Evolutionary conservation across 805 yeast genomes (phyloP), one percentile per base, ranked within the genome.

Genomic region (Lipomyces mesembrius): DNA sequence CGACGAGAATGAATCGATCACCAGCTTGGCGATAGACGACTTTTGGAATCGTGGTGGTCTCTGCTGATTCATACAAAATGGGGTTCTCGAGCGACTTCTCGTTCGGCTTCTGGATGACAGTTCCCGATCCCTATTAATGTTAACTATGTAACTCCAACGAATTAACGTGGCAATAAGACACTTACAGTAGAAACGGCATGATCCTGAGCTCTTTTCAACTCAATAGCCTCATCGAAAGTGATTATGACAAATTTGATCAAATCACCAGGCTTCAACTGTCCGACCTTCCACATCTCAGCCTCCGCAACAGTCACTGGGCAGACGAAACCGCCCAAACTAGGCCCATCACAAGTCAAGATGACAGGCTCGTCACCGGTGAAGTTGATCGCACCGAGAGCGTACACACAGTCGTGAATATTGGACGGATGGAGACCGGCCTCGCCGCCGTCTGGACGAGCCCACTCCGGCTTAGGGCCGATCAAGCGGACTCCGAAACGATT

Each of bases 331-430:
- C 99, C 98, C 65, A 94, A 85, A 11, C 97, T 90, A 54, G 99
- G 98, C 70, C 98, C 98, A 80, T 94, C 99, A 76, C 98, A 91
- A 2, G 98, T 92, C 78, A 94, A 83, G 71, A 94, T 92, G 43
- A 94, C 99, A 0, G 98, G 98, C 79, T 94, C 98, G 79, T 95
- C 98, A 79, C 99, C 99, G 46, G 98, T 95, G 78, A 95, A 95
- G 79, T 95, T 95, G 78, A 94, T 89, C 35, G 99, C 98, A 74
- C 99, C 98, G 62, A 92, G 81, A 0, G 98, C 92, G 78, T 94
- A 94, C 62, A 94, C 98, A 76, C 94, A 95, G 81, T 94, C 99
- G 77, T 94, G 98, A 55, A 97, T 93, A 79, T 94, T 94, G n/a
- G 98, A 92, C 60, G 99, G 99, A 81, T 94, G 99, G 75, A 94